Percentiles rank a stretch among this genome's conserved stretches.
These are phyloP conservation scores for Colletotrichum cuscutae DNA, from an alignment of 2,329 filamentous ascomycete species.

Conservation along the genomic window DNA sequence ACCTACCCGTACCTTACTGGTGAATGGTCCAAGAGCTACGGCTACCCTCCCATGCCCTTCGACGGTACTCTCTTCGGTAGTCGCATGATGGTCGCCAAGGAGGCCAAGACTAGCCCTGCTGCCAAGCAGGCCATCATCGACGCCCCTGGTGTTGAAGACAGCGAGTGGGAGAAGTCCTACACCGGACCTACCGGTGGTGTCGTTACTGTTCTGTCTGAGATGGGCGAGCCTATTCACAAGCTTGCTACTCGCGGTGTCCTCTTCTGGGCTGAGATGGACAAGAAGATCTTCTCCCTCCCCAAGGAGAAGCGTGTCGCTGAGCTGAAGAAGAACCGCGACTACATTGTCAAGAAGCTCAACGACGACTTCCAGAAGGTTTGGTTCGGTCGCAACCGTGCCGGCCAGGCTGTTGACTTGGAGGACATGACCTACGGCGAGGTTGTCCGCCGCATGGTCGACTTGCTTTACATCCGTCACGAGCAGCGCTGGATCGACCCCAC, in stretches of 20 bases:
- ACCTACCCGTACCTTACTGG: slow-evolving; percentile 94
- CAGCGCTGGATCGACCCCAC: slow-evolving; percentile 91
- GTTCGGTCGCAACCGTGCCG: slow-evolving; percentile 88
- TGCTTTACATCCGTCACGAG: slow-evolving; percentile 93
- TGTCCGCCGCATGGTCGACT: slow-evolving; percentile 84
- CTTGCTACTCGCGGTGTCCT: slow-evolving; percentile 93
- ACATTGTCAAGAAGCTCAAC: slow-evolving; percentile 96
- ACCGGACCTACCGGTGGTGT: slow-evolving; percentile 91
- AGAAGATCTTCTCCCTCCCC: slow-evolving; percentile 96
- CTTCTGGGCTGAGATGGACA: slow-evolving; percentile 99
- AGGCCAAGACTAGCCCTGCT: slow-evolving; percentile 86
- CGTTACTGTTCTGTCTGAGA: slow-evolving; percentile 96
- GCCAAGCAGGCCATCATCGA: slow-evolving; percentile 93
- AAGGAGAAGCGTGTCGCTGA: slow-evolving; percentile 92
- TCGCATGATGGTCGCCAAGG: slow-evolving; percentile 95
- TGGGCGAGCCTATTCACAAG: slow-evolving; percentile 99
- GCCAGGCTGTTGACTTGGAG: slow-evolving; percentile 86
- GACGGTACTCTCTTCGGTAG: slow-evolving; percentile 92
- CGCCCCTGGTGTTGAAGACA: slow-evolving; percentile 83
- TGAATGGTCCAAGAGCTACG: slow-evolving; percentile 86
- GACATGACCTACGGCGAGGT: slow-evolving; percentile 97
- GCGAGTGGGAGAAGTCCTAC: slow-evolving; percentile 92
- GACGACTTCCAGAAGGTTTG: slow-evolving; percentile 97
- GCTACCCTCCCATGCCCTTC: slow-evolving; percentile 93
- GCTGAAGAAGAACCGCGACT: slow-evolving; percentile 86